These are phyloP conservation scores for Ceratonia siliqua DNA, from an alignment of 306 rosid species.

Conservation along the genomic window DNA sequence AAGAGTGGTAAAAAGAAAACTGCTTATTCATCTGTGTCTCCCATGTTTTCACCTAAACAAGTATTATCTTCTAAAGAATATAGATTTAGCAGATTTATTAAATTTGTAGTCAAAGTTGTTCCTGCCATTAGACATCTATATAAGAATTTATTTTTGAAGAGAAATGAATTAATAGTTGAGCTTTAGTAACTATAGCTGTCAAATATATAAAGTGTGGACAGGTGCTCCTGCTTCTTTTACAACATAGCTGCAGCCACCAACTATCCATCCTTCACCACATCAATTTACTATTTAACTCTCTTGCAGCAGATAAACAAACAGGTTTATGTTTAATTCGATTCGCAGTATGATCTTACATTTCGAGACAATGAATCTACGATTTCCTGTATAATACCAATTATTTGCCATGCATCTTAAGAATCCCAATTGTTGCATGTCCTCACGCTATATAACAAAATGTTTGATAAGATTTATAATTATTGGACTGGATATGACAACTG, in stretches of 20 bases:
- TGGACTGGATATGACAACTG: not conserved
- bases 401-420: slow-evolving; percentile 9
- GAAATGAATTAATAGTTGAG: not conserved
- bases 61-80: slow-evolving; percentile 24
- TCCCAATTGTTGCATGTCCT: slow-evolving; percentile 9
- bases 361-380: slow-evolving; percentile 3
- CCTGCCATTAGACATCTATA: not conserved
- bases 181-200: not conserved
- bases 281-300: slow-evolving; percentile 12
- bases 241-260: not conserved
- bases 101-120: not conserved
- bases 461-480: slow-evolving; percentile 23
- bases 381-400: not conserved
- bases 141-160: not conserved
- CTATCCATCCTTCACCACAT: slow-evolving; percentile 13
- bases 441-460: slow-evolving; percentile 12
- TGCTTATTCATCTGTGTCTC: not conserved
- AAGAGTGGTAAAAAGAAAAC: not conserved
- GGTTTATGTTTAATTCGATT: slow-evolving; percentile 18
- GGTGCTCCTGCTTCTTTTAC: not conserved
- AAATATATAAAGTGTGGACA: not conserved
- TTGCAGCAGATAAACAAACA: slow-evolving; percentile 24
- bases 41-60: slow-evolving; percentile 1
- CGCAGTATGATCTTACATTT: not conserved
- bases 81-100: not conserved